These are phyloP conservation scores for Metahyphopichia silvanorum DNA, from an alignment of 805 yeast species.

Conservation along the genomic window DNA sequence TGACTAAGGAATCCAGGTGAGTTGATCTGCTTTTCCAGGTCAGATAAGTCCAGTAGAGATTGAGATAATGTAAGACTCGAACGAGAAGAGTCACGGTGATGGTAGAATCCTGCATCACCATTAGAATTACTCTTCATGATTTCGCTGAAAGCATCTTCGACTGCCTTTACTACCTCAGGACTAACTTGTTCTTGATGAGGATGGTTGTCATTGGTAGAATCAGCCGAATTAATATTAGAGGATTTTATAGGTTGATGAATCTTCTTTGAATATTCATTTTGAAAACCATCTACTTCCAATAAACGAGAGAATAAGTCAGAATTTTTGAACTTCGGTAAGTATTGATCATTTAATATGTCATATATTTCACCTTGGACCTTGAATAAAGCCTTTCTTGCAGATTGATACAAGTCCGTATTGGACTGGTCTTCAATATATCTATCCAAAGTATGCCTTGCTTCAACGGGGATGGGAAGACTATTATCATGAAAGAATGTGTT, in stretches of 20 bases:
- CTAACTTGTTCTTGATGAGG: slow-evolving; percentile 32
- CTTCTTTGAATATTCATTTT: not conserved
- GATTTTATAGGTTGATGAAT: not conserved
- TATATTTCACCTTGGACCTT: slow-evolving; percentile 54
- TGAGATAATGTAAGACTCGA: too few species aligned
- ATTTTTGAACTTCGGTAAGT: slow-evolving; percentile 55
- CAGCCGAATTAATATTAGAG: too few species aligned
- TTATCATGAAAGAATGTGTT: slow-evolving; percentile 34
- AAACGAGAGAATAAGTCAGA: slow-evolving; percentile 45
- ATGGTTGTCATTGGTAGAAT: too few species aligned
- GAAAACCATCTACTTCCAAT: not conserved
- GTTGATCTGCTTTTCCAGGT: too few species aligned
- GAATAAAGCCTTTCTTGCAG: slow-evolving; percentile 60
- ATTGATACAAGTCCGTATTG: slow-evolving; percentile 31
- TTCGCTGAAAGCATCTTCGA: slow-evolving; percentile 64
- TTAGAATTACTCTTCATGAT: slow-evolving; percentile 38
- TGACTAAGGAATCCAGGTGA: too few species aligned
- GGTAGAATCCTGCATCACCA: too few species aligned
- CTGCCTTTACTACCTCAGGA: slow-evolving; percentile 52
- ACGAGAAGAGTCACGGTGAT: too few species aligned
- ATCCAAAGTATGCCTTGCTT: slow-evolving; percentile 28
- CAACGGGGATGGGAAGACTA: slow-evolving; percentile 3
- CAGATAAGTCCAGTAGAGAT: too few species aligned
- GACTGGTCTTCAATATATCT: slow-evolving; percentile 12
- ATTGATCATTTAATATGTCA: slow-evolving; percentile 47